These are phyloP conservation scores for Suillus americanus DNA, from an alignment of 768 basidiomycete genomes.

Conservation along the genomic window DNA sequence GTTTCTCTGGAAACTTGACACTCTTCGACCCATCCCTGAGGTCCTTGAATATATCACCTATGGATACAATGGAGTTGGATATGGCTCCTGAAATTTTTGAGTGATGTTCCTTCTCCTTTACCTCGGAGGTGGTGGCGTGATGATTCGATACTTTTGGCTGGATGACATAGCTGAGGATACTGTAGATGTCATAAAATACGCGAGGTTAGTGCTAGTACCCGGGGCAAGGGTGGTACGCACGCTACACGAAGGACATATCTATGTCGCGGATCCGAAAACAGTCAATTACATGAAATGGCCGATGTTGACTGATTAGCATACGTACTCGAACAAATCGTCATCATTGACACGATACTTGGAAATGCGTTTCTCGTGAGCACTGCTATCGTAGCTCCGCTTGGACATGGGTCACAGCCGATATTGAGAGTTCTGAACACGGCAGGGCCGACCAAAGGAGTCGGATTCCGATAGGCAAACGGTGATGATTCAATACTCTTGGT, in stretches of 20 bases:
- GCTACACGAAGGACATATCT: constrained; percentile 85
- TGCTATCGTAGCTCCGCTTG: constrained; percentile 73
- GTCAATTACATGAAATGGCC: constrained; percentile 8
- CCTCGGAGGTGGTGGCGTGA: constrained; percentile 34
- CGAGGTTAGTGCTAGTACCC: constrained; percentile 9
- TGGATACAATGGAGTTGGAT: constrained; percentile 50
- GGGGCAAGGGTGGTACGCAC: constrained; percentile 46
- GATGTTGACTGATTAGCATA: constrained; percentile 16
- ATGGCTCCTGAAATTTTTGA: constrained; percentile 67
- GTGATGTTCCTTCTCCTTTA: constrained; percentile 63
- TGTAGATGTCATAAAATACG: constrained; percentile 28
- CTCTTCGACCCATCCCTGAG: constrained; percentile 76
- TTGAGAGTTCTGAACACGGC: not conserved
- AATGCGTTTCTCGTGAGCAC: constrained; percentile 67
- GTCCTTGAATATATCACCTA: constrained; percentile 82
- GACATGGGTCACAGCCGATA: constrained; percentile 36
- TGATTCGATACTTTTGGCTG: constrained; percentile 50
- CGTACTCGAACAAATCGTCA: constrained; percentile 85
- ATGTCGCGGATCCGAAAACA: constrained; percentile 11
- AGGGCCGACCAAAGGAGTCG: constrained; percentile 1
- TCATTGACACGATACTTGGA: constrained; percentile 79
- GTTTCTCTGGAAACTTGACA: constrained; percentile 92
- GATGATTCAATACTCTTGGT: not conserved
- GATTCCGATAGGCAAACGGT: not conserved
- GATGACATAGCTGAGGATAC: constrained; percentile 71